Evolutionary conservation across 2,329 filamentous ascomycete genomes (phyloP), one percentile per base, ranked within the genome.

Genomic region (Sporothrix phasma): DNA sequence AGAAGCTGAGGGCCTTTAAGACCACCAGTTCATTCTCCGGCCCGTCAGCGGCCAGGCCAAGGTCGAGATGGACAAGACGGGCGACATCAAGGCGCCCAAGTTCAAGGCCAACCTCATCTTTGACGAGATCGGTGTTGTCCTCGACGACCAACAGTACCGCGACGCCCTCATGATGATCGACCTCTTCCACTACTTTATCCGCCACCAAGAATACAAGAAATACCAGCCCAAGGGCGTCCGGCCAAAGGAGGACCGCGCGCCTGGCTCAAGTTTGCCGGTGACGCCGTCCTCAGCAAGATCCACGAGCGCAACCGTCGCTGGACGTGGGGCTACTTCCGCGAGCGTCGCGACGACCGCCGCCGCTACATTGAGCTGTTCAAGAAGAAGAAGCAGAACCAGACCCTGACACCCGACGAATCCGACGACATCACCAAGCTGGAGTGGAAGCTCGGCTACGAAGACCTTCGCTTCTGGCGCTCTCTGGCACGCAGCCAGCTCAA

Each of bases 151-250:
- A 69, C 94, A 99, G 74, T 99, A 99, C 73, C 89, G 95, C 34
- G 94, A 99, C 76, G 91, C 88, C 5, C 78, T 99, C 65, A 99
- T 99, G 94, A 89, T 99, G 79, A 89, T 97, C 1, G 94, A 99
- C 73, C 80, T 97, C 2, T 99, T 99, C 79, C 94, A 99, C 75
- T 97, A 96, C 76, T 99, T 97, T 74, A 89, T 97, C 70, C 88
- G 93, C 37, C 94, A 99, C 69, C 94, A 97, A 74, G 93, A 99
- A 74, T 97, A 97, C 78, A 95, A 95, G 73, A 93, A 88, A 70
- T 81, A 92, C 65, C 91, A 96, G 70, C 94, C 94, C 3, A 94
- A 95, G 72, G 87, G 81, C 0, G 83, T 87, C 65, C 83, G 84
- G 0, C 89, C 91, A 0, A 96, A 92, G 72, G 90, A 97, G 74